Percentiles rank a stretch among this genome's conserved stretches.
Evolutionary conservation across 352 stramenopile species (phyloP).

Genomic region (Globisporangium parvum): DNA sequence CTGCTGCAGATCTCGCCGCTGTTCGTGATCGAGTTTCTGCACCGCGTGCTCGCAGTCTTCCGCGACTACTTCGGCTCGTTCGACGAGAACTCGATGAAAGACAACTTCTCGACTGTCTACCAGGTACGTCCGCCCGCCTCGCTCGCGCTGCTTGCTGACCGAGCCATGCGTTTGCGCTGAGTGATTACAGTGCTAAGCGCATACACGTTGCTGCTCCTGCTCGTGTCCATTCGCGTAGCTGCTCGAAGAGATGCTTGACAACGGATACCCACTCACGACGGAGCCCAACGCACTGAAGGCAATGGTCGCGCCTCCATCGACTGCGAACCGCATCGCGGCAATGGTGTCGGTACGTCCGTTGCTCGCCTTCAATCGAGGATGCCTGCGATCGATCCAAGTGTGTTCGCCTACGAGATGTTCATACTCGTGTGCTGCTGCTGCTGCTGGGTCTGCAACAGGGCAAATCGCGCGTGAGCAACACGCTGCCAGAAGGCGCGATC

Average conservation of each 20-base stretch:
- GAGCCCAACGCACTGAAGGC: constrained; percentile 97
- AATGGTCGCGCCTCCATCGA: constrained; percentile 94
- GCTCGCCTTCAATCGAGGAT: neutral
- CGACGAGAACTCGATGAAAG: constrained; percentile 96
- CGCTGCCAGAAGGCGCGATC: constrained; percentile 87
- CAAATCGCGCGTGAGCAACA: constrained; percentile 89
- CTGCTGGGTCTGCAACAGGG: constrained; percentile 23
- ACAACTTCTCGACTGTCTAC: constrained; percentile 97
- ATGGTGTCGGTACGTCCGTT: constrained; percentile 62
- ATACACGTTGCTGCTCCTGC: neutral
- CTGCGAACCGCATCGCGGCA: constrained; percentile 85
- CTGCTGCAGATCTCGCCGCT: constrained; percentile 60
- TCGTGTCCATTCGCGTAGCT: constrained; percentile 26
- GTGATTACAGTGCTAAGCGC: neutral
- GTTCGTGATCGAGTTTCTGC: constrained; percentile 96
- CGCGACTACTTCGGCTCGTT: constrained; percentile 96
- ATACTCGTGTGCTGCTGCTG: neutral
- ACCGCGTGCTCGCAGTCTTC: constrained; percentile 95
- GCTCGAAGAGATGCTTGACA: constrained; percentile 97
- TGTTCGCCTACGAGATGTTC: neutral
- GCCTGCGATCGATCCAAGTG: neutral
- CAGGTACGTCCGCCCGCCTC: constrained; percentile 42
- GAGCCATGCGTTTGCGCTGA: too few relatives aligned
- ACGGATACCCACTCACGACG: constrained; percentile 95
- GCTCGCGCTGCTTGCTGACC: neutral